Conservation (phyloP, 192 early-diverging fungal genomes). For the Backusella parvicylindrica region DNA sequence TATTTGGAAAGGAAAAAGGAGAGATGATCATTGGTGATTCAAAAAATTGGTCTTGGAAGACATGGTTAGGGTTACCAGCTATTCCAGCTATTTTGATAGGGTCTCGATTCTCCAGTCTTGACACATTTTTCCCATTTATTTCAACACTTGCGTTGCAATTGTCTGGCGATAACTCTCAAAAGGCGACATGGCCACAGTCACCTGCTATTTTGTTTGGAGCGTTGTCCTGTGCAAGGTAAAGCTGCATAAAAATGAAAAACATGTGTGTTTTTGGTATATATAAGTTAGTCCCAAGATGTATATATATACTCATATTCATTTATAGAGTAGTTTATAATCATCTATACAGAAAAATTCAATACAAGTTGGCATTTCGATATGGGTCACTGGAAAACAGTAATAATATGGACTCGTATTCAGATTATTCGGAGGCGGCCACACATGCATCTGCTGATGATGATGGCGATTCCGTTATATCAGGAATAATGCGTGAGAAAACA, state of each 20-base stretch:
- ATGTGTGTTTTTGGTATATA: neutral
- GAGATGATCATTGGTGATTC: conserved; percentile 50
- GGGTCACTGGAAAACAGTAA: neutral
- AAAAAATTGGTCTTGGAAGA: conserved; percentile 57
- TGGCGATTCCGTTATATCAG: neutral
- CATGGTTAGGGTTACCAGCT: conserved; percentile 52
- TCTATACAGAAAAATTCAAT: neutral
- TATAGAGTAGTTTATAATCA: neutral
- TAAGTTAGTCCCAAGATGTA: neutral
- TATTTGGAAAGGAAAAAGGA: conserved; percentile 64
- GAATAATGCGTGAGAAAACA: neutral
- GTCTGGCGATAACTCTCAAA: conserved; percentile 44
- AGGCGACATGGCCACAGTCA: conserved; percentile 47
- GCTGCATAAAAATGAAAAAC: neutral
- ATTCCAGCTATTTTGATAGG: conserved; percentile 57
- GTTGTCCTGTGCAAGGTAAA: conserved; percentile 56
- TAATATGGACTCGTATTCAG: neutral
- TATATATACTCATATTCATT: neutral
- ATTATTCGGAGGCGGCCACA: neutral
- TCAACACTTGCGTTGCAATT: conserved; percentile 51
- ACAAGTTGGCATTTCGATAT: neutral
- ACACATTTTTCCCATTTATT: conserved; percentile 58
- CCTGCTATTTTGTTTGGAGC: conserved; percentile 58
- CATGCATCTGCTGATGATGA: neutral
- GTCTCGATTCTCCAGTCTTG: conserved; percentile 53